These are phyloP conservation scores for Xylariaceae sp. DNA, from an alignment of 2,329 filamentous ascomycete species.

Conservation along the genomic window DNA sequence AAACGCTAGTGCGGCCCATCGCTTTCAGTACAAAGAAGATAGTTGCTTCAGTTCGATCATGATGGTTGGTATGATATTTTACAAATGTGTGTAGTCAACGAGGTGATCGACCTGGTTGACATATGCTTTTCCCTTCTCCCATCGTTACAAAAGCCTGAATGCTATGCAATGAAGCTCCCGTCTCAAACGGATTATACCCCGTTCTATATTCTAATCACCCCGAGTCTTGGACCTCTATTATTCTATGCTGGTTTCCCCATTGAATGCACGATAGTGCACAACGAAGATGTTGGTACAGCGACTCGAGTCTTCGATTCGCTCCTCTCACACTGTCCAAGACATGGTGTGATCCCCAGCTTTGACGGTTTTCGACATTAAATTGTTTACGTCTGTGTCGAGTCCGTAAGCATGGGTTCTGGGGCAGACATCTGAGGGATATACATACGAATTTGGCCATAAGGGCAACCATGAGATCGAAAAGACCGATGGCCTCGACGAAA, in stretches of 20 bases:
- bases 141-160: slow-evolving; percentile 31
- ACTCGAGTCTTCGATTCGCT: slow-evolving; percentile 22
- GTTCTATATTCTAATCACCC: slow-evolving; percentile 17
- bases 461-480: slow-evolving; percentile 87
- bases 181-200: slow-evolving; percentile 20
- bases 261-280: slow-evolving; percentile 24
- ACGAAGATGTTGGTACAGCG: slow-evolving; percentile 18
- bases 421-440: slow-evolving; percentile 26
- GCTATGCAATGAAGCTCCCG: slow-evolving; percentile 29
- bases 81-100: slow-evolving; percentile 15
- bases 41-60: slow-evolving; percentile 11
- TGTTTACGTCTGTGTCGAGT: slow-evolving; percentile 29
- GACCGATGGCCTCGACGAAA: slow-evolving; percentile 89
- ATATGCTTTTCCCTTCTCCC: slow-evolving; percentile 24
- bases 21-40: slow-evolving; percentile 2
- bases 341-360: slow-evolving; percentile 29
- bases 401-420: slow-evolving; percentile 10
- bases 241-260: slow-evolving; percentile 32
- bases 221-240: slow-evolving; percentile 33
- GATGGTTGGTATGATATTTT: slow-evolving; percentile 22
- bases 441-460: slow-evolving; percentile 88
- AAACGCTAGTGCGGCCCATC: background rate
- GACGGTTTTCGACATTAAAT: slow-evolving; percentile 26
- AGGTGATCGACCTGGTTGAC: slow-evolving; percentile 6
- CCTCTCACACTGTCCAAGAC: slow-evolving; percentile 26